These are phyloP conservation scores for Arthroderma sp. DNA, from an alignment of 2,329 filamentous ascomycete genomes.

Conservation along the genomic window DNA sequence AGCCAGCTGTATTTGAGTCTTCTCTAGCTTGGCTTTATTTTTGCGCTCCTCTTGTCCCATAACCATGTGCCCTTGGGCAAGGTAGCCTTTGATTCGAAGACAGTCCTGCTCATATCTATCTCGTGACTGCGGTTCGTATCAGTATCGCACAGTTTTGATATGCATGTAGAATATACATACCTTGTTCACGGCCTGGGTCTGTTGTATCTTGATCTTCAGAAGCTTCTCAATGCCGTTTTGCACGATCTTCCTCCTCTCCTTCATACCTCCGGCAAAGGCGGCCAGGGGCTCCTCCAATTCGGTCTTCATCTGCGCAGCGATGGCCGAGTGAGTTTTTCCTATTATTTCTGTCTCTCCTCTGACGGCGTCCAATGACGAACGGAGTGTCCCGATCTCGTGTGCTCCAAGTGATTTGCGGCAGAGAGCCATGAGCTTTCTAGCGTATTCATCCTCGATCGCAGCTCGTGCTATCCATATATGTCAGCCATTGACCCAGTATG, in stretches of 20 bases:
- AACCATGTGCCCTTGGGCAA: slow-evolving; percentile 98
- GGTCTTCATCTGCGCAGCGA: slow-evolving; percentile 87
- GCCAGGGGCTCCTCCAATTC: slow-evolving; percentile 88
- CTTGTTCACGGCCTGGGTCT: slow-evolving; percentile 86
- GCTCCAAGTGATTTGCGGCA: slow-evolving; percentile 83
- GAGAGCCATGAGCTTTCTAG: slow-evolving; percentile 73
- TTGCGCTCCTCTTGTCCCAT: slow-evolving; percentile 99
- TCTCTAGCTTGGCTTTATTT: slow-evolving; percentile 97
- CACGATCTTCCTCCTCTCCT: slow-evolving; percentile 92
- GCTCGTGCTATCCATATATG: slow-evolving; percentile 53
- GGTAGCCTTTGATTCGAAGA: slow-evolving; percentile 93
- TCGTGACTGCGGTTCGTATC: slow-evolving; percentile 47
- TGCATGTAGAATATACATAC: slow-evolving; percentile 33
- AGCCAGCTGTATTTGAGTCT: slow-evolving; percentile 91
- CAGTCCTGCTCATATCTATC: slow-evolving; percentile 97
- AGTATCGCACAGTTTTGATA: slow-evolving; percentile 7
- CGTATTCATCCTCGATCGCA: slow-evolving; percentile 92
- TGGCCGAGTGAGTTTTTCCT: slow-evolving; percentile 82
- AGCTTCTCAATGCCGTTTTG: slow-evolving; percentile 90
- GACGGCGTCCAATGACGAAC: slow-evolving; percentile 72
- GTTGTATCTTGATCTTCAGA: slow-evolving; percentile 82
- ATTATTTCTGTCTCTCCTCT: slow-evolving; percentile 84
- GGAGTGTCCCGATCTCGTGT: slow-evolving; percentile 71
- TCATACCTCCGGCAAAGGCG: slow-evolving; percentile 88
- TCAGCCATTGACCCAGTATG: not conserved